Percentiles rank a stretch among this genome's conserved stretches.
Evolutionary conservation across 1,139 yeast genomes (phyloP).

Genomic region (Saccharomyces pastorianus): DNA sequence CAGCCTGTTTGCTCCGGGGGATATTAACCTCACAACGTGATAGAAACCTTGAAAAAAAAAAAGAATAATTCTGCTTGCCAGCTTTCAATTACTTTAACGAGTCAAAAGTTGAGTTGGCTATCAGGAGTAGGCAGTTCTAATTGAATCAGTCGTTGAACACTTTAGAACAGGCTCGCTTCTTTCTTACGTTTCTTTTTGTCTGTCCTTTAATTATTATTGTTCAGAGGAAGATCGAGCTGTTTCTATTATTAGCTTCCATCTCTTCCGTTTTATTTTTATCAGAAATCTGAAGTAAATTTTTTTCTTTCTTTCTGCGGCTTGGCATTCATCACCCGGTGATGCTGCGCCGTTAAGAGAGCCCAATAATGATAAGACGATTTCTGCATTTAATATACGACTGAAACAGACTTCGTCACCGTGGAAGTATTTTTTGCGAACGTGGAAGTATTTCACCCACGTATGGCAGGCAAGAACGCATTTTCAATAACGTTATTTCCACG

Average conservation of each 20-base stretch:
- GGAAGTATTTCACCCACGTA: not conserved
- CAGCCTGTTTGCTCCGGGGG: not conserved
- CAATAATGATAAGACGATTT: not conserved
- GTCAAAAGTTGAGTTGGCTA: not conserved
- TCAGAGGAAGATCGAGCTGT: not conserved
- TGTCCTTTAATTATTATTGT: not conserved
- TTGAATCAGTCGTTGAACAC: not conserved
- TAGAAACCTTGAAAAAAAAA: not conserved
- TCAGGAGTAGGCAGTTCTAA: not conserved
- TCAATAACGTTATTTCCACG: not conserved
- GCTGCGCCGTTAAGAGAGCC: not conserved
- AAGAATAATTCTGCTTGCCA: not conserved
- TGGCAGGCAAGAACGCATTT: not conserved
- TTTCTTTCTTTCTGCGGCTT: not conserved
- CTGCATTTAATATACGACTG: not conserved
- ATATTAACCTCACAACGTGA: not conserved
- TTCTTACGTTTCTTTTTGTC: not conserved
- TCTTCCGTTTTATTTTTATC: not conserved
- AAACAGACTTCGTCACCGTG: not conserved
- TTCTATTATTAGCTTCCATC: not conserved
- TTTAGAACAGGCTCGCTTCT: not conserved
- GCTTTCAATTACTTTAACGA: not conserved
- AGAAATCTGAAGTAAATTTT: not conserved
- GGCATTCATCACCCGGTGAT: not conserved
- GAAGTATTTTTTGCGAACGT: not conserved